phyloP scores from a whole-genome alignment of 805 yeast genomes.

The Candida montana region DNA sequence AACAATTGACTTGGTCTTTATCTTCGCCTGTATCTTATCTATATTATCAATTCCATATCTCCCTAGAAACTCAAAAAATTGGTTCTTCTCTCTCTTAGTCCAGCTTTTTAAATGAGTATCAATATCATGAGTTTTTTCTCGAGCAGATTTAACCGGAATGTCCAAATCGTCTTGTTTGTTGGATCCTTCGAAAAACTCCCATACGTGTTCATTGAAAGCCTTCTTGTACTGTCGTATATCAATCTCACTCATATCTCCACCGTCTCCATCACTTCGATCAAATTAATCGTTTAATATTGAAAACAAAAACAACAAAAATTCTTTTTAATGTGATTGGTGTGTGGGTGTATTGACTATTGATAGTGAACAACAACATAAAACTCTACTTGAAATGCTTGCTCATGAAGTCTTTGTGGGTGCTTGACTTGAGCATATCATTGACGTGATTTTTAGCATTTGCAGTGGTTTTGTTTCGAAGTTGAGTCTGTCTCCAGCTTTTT shows the following conservation, averaged over 20 bases:
- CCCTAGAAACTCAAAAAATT: slow-evolving; percentile 44
- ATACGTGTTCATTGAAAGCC: slow-evolving; percentile 4
- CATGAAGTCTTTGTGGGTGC: slow-evolving; percentile 20
- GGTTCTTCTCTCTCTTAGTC: slow-evolving; percentile 44
- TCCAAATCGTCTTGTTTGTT: background rate
- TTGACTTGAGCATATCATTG: slow-evolving; percentile 25
- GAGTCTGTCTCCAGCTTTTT: slow-evolving; percentile 32
- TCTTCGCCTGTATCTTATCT: slow-evolving; percentile 32
- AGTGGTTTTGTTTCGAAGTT: slow-evolving; percentile 23
- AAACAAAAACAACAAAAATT: no score
- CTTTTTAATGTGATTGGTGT: slow-evolving; percentile 1
- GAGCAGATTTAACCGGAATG: background rate
- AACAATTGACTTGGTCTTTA: slow-evolving; percentile 37
- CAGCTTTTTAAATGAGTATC: slow-evolving; percentile 33
- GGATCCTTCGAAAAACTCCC: slow-evolving; percentile 4
- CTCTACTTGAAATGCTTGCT: slow-evolving; percentile 19
- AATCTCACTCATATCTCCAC: background rate
- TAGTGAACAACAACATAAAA: no score
- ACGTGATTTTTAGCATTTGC: slow-evolving; percentile 25
- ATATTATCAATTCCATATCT: slow-evolving; percentile 44
- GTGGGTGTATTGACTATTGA: slow-evolving; percentile 1
- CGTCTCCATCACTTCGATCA: no score
- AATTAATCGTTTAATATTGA: background rate
- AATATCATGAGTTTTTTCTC: background rate
- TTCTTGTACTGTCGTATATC: slow-evolving; percentile 1